phyloP scores from a whole-genome alignment of 2,329 filamentous ascomycete genomes.

The Aspergillus sp. region DNA sequence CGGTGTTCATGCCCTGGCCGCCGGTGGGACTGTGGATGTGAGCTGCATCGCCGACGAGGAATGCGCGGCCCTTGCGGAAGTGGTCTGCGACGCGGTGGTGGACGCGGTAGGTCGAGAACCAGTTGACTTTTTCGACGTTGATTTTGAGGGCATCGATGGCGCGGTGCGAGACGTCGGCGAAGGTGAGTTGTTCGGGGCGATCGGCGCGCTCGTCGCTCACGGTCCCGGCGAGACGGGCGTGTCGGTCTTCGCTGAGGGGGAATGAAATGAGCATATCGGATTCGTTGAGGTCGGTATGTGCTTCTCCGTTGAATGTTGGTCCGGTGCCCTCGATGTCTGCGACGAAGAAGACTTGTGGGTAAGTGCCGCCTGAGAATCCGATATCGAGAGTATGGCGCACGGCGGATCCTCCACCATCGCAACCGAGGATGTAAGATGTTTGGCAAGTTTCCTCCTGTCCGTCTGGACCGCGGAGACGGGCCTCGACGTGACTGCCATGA shows the following conservation, averaged over 20 bases:
- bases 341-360: constrained; percentile 42
- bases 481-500: constrained; percentile 16
- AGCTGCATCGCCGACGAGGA: constrained; percentile 55
- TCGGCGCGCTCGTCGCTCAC: constrained; percentile 14
- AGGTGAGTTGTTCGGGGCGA: constrained; percentile 17
- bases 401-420: constrained; percentile 49
- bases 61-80: constrained; percentile 46
- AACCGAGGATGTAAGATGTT: constrained; percentile 45
- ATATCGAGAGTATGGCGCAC: constrained; percentile 40
- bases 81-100: constrained; percentile 39
- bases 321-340: constrained; percentile 36
- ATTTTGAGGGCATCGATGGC: constrained; percentile 17
- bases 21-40: constrained; percentile 54
- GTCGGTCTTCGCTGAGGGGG: constrained; percentile 17
- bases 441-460: constrained; percentile 22
- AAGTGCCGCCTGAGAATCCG: constrained; percentile 39
- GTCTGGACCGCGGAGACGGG: constrained; percentile 10
- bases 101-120: constrained; percentile 44
- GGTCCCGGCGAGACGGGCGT: constrained; percentile 22
- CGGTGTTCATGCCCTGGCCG: constrained; percentile 57
- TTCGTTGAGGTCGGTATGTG: constrained; percentile 27
- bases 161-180: constrained; percentile 25
- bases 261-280: constrained; percentile 34
- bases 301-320: constrained; percentile 25
- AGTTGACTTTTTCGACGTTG: constrained; percentile 25